Evolutionary conservation across 495 filamentous ascomycete species (phyloP).

Genomic region (Aspergillus ellipticus): DNA sequence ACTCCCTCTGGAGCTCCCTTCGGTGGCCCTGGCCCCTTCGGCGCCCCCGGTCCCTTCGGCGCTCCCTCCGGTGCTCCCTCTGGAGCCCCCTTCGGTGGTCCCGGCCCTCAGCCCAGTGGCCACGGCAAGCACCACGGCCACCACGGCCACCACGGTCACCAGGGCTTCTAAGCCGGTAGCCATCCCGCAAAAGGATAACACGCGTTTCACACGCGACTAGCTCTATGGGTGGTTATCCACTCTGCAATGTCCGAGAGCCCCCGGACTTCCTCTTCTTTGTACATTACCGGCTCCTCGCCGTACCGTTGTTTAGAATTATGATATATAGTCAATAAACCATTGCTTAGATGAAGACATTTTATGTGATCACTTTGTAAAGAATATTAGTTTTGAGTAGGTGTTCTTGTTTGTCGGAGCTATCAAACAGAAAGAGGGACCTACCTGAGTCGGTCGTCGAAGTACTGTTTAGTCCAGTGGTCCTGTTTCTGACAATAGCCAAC

Average conservation of each 20-base stretch:
- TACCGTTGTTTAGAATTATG: neutral
- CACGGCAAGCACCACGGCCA: neutral
- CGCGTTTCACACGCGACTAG: neutral
- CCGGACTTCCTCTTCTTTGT: neutral
- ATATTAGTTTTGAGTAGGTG: too few species aligned
- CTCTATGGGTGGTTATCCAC: neutral
- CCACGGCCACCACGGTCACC: neutral
- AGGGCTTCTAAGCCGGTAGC: neutral
- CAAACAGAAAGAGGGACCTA: too few species aligned
- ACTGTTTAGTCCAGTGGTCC: too few species aligned
- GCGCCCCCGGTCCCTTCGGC: neutral
- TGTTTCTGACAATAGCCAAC: too few species aligned
- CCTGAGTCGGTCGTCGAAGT: too few species aligned
- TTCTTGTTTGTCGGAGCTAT: too few species aligned
- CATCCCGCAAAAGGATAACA: too few species aligned
- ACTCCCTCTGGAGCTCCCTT: neutral
- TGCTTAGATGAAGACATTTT: too few species aligned
- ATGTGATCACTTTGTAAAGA: too few species aligned
- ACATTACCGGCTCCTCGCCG: neutral
- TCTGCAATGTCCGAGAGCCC: neutral
- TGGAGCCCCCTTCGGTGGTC: too few species aligned
- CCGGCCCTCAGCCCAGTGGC: neutral
- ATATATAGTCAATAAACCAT: neutral
- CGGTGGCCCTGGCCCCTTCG: neutral
- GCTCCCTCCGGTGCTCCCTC: too few species aligned